Percentiles rank a stretch among this genome's conserved stretches.
phyloP scores from a whole-genome alignment of 345 rosid species.

The Eucalyptus pauciflora region DNA sequence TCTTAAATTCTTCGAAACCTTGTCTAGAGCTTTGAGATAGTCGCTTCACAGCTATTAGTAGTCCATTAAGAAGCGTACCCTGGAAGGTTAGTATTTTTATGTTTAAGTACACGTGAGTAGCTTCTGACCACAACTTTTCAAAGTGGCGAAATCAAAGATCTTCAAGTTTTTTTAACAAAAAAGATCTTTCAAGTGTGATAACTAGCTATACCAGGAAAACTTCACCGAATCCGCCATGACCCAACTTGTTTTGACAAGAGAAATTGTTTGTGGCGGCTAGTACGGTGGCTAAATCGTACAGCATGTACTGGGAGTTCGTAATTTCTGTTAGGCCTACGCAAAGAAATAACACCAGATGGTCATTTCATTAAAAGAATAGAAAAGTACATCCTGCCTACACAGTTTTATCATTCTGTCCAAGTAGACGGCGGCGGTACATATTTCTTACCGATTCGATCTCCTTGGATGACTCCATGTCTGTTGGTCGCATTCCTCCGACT shows the following conservation, averaged over 20 bases:
- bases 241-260: not conserved
- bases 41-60: slow-evolving; percentile 31
- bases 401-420: not conserved
- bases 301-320: not conserved
- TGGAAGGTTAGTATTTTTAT: not conserved
- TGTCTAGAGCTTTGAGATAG: slow-evolving; percentile 20
- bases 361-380: not conserved
- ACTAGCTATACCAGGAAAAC: not conserved
- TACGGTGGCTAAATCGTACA: not conserved
- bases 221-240: not conserved
- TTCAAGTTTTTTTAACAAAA: too few species aligned
- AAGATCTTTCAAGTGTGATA: not conserved
- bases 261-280: not conserved
- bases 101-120: not conserved
- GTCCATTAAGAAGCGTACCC: slow-evolving; percentile 25
- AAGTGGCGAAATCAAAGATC: not conserved
- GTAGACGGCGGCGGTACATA: not conserved
- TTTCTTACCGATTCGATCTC: not conserved
- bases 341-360: not conserved
- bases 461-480: not conserved
- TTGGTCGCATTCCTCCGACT: not conserved
- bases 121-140: not conserved
- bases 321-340: not conserved
- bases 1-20: slow-evolving; percentile 2
- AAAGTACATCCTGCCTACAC: not conserved